A percentile compares a stretch with the other conserved stretches of the same genome.
phyloP scores from a whole-genome alignment of 1,139 yeast species.

The Nadsonia starkeyi-henricii region DNA sequence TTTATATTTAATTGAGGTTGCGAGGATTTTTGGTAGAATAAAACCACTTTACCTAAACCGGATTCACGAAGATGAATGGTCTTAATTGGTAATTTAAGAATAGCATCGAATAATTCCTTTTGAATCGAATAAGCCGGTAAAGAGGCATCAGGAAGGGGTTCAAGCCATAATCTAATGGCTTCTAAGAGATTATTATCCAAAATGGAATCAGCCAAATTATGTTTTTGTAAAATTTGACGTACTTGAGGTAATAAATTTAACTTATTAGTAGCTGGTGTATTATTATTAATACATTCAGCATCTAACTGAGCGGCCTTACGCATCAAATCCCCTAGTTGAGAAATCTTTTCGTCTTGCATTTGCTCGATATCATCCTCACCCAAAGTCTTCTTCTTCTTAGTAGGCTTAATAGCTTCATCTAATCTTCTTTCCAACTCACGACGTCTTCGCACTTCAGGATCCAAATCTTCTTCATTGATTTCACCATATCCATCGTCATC shows the following conservation, averaged over 20 bases:
- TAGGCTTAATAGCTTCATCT: conserved; percentile 59
- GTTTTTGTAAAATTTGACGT: conserved; percentile 58
- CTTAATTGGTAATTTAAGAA: conserved; percentile 74
- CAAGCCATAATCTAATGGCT: conserved; percentile 92
- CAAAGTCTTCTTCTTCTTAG: conserved; percentile 33
- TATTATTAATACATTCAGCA: conserved; percentile 56
- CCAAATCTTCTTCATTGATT: conserved; percentile 18
- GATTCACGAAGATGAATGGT: conserved; percentile 90
- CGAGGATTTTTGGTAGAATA: conserved; percentile 85
- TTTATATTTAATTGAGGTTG: conserved; percentile 80
- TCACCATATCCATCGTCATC: conserved; percentile 16
- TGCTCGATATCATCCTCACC: conserved; percentile 90
- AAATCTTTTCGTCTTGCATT: conserved; percentile 85
- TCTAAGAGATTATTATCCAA: conserved; percentile 88
- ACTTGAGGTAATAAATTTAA: conserved; percentile 72
- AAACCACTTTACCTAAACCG: conserved; percentile 84
- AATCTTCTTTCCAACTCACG: conserved; percentile 69
- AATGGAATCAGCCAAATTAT: conserved; percentile 75
- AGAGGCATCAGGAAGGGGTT: conserved; percentile 95
- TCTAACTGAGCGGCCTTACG: conserved; percentile 85
- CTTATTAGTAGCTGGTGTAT: conserved; percentile 75
- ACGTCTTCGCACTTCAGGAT: conserved; percentile 42
- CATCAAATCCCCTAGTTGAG: conserved; percentile 76
- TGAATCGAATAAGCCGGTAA: conserved; percentile 95
- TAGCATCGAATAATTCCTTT: conserved; percentile 64